Evolutionary conservation across 2,329 filamentous ascomycete species (phyloP).

Genomic region (Aphanocladium album): DNA sequence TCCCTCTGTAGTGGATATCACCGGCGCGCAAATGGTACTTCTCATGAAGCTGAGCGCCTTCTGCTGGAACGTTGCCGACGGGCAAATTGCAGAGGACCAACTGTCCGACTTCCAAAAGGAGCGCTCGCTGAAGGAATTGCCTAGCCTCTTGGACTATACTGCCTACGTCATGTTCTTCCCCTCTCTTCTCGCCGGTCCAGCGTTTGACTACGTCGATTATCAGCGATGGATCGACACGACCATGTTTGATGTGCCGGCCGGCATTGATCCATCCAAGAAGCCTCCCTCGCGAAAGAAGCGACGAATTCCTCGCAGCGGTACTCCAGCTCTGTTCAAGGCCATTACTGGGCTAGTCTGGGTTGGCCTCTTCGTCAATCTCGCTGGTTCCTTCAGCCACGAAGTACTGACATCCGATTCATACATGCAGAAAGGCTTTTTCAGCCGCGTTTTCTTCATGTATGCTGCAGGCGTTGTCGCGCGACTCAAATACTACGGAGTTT

Average conservation of each 20-base stretch:
- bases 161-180: constrained; percentile 97
- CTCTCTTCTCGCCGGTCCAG: constrained; percentile 79
- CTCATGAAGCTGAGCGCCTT: constrained; percentile 97
- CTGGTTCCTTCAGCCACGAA: constrained; percentile 58
- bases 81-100: constrained; percentile 69
- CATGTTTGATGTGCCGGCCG: constrained; percentile 84
- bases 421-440: constrained; percentile 61
- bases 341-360: constrained; percentile 74
- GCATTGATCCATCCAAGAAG: constrained; percentile 77
- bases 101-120: constrained; percentile 86
- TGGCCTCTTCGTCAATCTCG: constrained; percentile 67
- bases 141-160: constrained; percentile 71
- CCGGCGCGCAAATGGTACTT: constrained; percentile 94
- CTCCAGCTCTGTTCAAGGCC: constrained; percentile 75
- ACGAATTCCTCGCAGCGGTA: constrained; percentile 86
- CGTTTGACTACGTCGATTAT: constrained; percentile 94
- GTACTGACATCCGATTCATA: constrained; percentile 63
- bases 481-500: constrained; percentile 95
- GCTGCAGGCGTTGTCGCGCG: constrained; percentile 78
- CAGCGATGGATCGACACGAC: constrained; percentile 85
- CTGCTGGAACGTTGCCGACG: constrained; percentile 97
- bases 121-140: constrained; percentile 69
- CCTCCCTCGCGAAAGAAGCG: constrained; percentile 84
- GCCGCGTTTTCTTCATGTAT: constrained; percentile 73
- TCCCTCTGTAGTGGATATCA: constrained; percentile 73